phyloP scores from a whole-genome alignment of 2,329 filamentous ascomycete species.

The Penicillium crustosum region DNA sequence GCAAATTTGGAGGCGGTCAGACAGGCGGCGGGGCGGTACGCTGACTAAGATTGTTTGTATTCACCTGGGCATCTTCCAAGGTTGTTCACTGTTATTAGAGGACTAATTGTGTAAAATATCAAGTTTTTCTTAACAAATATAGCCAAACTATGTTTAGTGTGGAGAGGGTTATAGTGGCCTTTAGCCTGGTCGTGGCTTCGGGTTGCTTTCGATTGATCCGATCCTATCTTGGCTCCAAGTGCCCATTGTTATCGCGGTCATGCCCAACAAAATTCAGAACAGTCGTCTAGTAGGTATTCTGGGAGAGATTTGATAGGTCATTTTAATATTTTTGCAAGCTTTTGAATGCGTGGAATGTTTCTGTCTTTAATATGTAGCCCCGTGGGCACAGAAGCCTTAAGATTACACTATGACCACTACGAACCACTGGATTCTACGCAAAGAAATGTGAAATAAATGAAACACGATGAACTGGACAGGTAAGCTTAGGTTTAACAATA shows the following conservation, averaged over 20 bases:
- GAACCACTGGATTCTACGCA: background rate
- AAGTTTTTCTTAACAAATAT: background rate
- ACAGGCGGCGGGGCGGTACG: background rate
- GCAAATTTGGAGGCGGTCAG: conserved; percentile 10
- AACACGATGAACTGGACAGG: background rate
- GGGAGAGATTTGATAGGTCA: background rate
- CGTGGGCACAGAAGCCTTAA: background rate
- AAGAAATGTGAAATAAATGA: background rate
- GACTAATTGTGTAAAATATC: background rate
- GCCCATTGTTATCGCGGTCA: background rate
- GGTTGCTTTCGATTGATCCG: background rate
- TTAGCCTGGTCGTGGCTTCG: too few species aligned
- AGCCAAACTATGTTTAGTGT: background rate
- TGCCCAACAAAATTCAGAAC: background rate
- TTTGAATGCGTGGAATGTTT: background rate
- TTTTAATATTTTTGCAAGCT: background rate
- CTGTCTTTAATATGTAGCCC: background rate
- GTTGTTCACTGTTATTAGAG: background rate
- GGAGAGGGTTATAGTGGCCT: background rate
- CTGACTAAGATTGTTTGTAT: background rate
- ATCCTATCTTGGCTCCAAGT: background rate
- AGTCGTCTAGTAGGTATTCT: background rate
- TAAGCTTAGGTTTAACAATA: background rate
- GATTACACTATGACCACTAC: background rate
- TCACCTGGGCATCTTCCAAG: background rate